Percentiles rank a stretch among this genome's conserved stretches.
Evolutionary conservation across 148 eudicot genomes (phyloP).

Genomic region (Rhododendron williamsianum): DNA sequence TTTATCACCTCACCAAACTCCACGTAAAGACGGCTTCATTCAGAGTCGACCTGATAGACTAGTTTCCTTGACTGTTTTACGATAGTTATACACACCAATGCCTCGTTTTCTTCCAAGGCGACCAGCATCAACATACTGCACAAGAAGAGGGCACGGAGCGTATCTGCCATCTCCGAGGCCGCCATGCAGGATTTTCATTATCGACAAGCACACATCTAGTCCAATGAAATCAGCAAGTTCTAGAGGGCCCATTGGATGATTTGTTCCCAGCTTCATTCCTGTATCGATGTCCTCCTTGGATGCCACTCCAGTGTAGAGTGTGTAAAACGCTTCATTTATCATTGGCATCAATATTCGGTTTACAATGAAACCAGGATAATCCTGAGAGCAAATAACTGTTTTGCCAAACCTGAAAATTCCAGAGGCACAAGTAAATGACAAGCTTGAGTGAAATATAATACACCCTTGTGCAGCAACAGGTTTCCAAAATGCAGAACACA

Average conservation of each 20-base stretch:
- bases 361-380: conserved; percentile 77
- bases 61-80: conserved; percentile 25
- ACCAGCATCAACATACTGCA: conserved; percentile 89
- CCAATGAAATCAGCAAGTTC: conserved; percentile 93
- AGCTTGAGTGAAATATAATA: neutral
- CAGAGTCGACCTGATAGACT: conserved; percentile 39
- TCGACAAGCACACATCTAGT: conserved; percentile 83
- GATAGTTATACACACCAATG: conserved; percentile 66
- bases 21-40: neutral
- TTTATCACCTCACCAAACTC: neutral
- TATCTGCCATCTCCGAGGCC: conserved; percentile 82
- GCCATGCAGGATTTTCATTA: conserved; percentile 71
- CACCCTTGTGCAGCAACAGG: neutral
- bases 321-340: conserved; percentile 85
- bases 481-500: neutral
- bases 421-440: neutral
- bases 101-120: conserved; percentile 78
- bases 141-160: conserved; percentile 85
- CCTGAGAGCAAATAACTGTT: conserved; percentile 72
- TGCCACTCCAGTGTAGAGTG: conserved; percentile 85
- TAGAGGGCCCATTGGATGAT: conserved; percentile 91
- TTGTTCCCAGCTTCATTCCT: conserved; percentile 91
- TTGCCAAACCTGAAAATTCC: conserved; percentile 64
- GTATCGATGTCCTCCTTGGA: conserved; percentile 86
- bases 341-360: conserved; percentile 90